Conservation (phyloP, 108 stramenopile species). For the Pseudonitzschia pungens region DNA sequence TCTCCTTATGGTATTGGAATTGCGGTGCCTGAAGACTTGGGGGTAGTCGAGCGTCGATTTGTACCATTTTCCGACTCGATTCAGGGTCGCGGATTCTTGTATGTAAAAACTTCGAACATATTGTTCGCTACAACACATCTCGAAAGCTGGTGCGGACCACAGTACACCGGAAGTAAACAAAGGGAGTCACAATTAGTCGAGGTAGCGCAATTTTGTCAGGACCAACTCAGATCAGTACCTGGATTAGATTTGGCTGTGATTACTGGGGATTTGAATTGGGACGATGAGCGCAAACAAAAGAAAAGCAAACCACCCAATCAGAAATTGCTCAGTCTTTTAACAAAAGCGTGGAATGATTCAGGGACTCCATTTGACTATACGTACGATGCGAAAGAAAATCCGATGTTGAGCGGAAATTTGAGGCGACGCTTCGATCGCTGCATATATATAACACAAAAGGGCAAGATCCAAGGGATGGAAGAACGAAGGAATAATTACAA, state of each 20-base stretch:
- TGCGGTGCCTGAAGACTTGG: conserved; percentile 26
- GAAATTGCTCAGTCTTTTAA: conserved; percentile 24
- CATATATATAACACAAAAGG: conserved; percentile 19
- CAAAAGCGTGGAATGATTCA: conserved; percentile 48
- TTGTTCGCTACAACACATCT: conserved; percentile 53
- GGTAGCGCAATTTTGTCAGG: conserved; percentile 41
- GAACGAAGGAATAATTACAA: neutral
- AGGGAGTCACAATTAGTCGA: conserved; percentile 46
- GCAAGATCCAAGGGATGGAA: neutral
- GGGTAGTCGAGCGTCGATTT: conserved; percentile 29
- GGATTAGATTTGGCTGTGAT: conserved; percentile 44
- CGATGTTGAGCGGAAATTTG: conserved; percentile 56
- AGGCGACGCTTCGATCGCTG: conserved; percentile 65
- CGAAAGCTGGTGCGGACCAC: conserved; percentile 42
- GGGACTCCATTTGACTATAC: conserved; percentile 47
- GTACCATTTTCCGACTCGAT: conserved; percentile 34
- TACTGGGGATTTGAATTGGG: conserved; percentile 73
- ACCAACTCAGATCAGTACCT: conserved; percentile 22
- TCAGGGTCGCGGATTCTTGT: conserved; percentile 55
- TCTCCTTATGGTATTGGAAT: conserved; percentile 45
- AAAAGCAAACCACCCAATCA: conserved; percentile 23
- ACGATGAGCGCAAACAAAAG: conserved; percentile 52
- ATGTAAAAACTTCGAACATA: conserved; percentile 24
- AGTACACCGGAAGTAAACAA: conserved; percentile 38
- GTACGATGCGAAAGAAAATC: conserved; percentile 58